Evolutionary conservation across 768 basidiomycete genomes (phyloP).

Genomic region (Gloeophyllum trabeum): DNA sequence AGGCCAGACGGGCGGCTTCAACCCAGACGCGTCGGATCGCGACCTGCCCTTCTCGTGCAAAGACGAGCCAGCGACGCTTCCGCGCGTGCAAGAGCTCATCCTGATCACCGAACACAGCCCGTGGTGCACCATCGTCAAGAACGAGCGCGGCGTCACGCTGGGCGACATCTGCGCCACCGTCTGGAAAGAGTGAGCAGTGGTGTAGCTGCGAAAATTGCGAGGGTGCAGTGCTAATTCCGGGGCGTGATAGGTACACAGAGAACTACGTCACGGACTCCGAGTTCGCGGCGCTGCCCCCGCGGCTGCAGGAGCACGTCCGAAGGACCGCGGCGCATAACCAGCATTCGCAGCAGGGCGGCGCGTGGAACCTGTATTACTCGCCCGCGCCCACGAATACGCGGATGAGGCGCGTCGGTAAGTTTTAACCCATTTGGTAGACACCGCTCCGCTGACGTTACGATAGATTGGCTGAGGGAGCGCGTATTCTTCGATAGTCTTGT

Average conservation of each 20-base stretch:
- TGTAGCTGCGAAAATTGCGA: background rate
- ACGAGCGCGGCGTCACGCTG: constrained; percentile 64
- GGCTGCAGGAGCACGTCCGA: constrained; percentile 64
- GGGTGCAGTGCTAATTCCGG: constrained; percentile 2
- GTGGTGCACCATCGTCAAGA: constrained; percentile 71
- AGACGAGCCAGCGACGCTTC: constrained; percentile 27
- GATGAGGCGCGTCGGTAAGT: constrained; percentile 55
- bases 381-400: constrained; percentile 31
- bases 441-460: constrained; percentile 2
- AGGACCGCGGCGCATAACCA: constrained; percentile 39
- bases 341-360: constrained; percentile 17
- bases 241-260: constrained; percentile 50
- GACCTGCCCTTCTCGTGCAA: constrained; percentile 38
- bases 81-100: constrained; percentile 23
- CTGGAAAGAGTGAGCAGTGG: constrained; percentile 57
- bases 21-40: constrained; percentile 43
- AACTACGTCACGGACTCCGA: constrained; percentile 57
- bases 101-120: constrained; percentile 41
- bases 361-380: constrained; percentile 36
- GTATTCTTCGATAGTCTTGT: constrained; percentile 56
- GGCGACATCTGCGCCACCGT: constrained; percentile 63
- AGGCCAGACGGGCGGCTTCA: constrained; percentile 58
- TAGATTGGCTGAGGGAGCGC: constrained; percentile 73
- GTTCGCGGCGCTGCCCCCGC: constrained; percentile 43
- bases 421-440: background rate